Conservation (phyloP, 768 basidiomycete species). For the Suillus subalutaceus region DNA sequence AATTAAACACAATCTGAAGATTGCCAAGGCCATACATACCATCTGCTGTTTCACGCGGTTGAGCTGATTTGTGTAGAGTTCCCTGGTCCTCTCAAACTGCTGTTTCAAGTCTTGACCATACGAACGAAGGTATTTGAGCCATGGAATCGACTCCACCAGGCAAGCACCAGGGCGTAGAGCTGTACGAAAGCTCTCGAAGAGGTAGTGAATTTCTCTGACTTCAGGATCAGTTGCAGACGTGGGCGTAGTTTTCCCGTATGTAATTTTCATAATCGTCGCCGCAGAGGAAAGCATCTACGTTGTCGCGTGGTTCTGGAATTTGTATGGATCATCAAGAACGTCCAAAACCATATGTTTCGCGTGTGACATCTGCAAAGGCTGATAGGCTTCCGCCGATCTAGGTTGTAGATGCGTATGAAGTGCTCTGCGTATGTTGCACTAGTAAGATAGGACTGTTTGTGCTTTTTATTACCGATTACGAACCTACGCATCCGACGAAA, state of each 20-base stretch:
- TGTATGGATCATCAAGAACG: constrained; percentile 24
- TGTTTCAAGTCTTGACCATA: constrained; percentile 55
- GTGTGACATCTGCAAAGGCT: constrained; percentile 43
- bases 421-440: constrained; percentile 36
- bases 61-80: constrained; percentile 51
- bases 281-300: neutral
- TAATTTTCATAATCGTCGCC: constrained; percentile 12
- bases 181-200: constrained; percentile 18
- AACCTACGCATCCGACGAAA: constrained; percentile 60
- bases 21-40: constrained; percentile 24
- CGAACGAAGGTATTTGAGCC: constrained; percentile 54
- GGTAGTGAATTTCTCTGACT: constrained; percentile 16
- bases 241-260: constrained; percentile 17
- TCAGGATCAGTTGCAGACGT: constrained; percentile 11
- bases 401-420: constrained; percentile 55
- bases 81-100: too few relatives aligned
- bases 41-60: constrained; percentile 43
- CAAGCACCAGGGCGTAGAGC: constrained; percentile 33
- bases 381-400: constrained; percentile 45
- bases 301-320: constrained; percentile 26
- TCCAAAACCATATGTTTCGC: constrained; percentile 14
- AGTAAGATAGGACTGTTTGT: neutral
- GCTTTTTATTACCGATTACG: neutral
- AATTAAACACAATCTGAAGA: neutral
- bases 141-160: constrained; percentile 37